Evolutionary conservation across 129 eudicot species (phyloP).

Genomic region (carrot (Daucus carota)): DH1_v3.0 NC_030382.2:35692001-35692500

Average conservation of each 20-base stretch:
- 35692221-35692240: not conserved
- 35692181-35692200: constrained; percentile 8
- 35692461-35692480: not conserved
- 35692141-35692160: constrained; percentile 3
- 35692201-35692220: constrained; percentile 18
- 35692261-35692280: not conserved
- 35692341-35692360: not conserved
- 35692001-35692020: too few relatives aligned
- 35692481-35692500: constrained; percentile 1
- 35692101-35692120: not conserved
- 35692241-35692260: constrained; percentile 3
- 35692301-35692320: constrained; percentile 6
- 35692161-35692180: not conserved
- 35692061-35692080: constrained; percentile 12
- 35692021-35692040: too few relatives aligned
- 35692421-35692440: not conserved
- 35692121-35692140: not conserved
- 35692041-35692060: too few relatives aligned
- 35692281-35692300: not conserved
- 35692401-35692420: not conserved
- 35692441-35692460: not conserved
- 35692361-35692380: not conserved
- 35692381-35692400: not conserved
- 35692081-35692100: not conserved
- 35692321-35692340: not conserved